Conservation (phyloP, 306 rosid species). For the Pachyrhizus erosus region DNA sequence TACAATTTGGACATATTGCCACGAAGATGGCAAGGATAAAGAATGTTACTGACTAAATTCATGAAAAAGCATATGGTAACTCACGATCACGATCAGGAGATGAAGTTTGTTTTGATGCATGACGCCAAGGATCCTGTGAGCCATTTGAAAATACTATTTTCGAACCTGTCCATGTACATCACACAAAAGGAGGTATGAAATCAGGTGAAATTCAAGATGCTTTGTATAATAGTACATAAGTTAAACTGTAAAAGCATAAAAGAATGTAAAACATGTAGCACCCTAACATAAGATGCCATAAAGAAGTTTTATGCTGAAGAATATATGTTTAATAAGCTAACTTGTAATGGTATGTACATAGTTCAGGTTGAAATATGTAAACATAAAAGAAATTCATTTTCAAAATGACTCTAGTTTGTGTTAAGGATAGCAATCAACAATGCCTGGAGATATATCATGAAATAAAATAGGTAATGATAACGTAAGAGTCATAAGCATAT, state of each 20-base stretch:
- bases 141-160: constrained; percentile 89
- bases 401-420: background rate
- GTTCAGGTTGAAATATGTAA: background rate
- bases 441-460: background rate
- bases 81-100: constrained; percentile 67
- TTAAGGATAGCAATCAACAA: background rate
- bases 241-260: constrained; percentile 25
- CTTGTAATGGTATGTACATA: background rate
- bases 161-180: constrained; percentile 66
- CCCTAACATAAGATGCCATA: constrained; percentile 16
- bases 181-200: constrained; percentile 38
- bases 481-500: background rate
- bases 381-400: background rate
- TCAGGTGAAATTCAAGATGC: constrained; percentile 19
- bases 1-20: background rate
- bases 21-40: background rate
- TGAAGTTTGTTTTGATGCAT: constrained; percentile 84
- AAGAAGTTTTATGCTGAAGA: background rate
- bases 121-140: constrained; percentile 99
- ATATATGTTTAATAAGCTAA: background rate
- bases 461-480: background rate
- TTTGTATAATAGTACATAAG: background rate
- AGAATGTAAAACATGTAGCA: constrained; percentile 5
- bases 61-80: constrained; percentile 44
- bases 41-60: constrained; percentile 3